phyloP scores from a whole-genome alignment of 768 basidiomycete species.

The Clitopilus hobsonii region DNA sequence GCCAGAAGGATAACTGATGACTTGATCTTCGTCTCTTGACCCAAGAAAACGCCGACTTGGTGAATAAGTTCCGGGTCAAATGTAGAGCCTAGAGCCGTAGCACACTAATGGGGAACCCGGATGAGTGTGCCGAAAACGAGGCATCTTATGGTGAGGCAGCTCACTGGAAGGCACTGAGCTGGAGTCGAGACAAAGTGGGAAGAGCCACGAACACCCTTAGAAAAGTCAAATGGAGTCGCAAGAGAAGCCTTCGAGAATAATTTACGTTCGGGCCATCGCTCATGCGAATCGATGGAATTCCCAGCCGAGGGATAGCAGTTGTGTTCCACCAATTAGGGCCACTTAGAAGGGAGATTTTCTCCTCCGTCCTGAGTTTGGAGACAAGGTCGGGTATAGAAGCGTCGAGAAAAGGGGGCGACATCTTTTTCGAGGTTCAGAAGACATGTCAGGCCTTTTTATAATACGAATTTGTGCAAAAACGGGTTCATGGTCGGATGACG shows the following conservation, averaged over 20 bases:
- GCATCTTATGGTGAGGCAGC: slow-evolving; percentile 9
- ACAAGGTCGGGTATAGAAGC: slow-evolving; percentile 51
- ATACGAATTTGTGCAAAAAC: background rate
- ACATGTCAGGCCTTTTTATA: background rate
- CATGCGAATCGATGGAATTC: slow-evolving; percentile 66
- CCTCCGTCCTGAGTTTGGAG: slow-evolving; percentile 48
- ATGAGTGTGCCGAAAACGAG: background rate
- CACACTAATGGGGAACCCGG: slow-evolving; percentile 34
- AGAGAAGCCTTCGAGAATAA: background rate
- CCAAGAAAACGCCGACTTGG: slow-evolving; percentile 55
- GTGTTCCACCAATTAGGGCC: slow-evolving; percentile 76
- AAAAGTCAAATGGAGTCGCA: slow-evolving; percentile 2
- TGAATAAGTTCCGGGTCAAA: slow-evolving; percentile 58
- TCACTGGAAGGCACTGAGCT: slow-evolving; percentile 60
- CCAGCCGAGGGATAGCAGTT: slow-evolving; percentile 46
- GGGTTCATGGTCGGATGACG: background rate
- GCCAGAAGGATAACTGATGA: slow-evolving; percentile 56
- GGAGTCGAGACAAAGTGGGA: slow-evolving; percentile 62
- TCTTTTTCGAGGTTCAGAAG: slow-evolving; percentile 5
- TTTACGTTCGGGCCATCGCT: slow-evolving; percentile 64
- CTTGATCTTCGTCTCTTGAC: slow-evolving; percentile 60
- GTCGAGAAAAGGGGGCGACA: slow-evolving; percentile 44
- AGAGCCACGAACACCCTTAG: slow-evolving; percentile 62
- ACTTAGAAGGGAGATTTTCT: slow-evolving; percentile 59
- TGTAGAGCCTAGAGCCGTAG: slow-evolving; percentile 66